Evolutionary conservation across 1,284 basidiomycete species (phyloP), one percentile per base, ranked within the genome.

Genomic region (Puccinia horiana): DNA sequence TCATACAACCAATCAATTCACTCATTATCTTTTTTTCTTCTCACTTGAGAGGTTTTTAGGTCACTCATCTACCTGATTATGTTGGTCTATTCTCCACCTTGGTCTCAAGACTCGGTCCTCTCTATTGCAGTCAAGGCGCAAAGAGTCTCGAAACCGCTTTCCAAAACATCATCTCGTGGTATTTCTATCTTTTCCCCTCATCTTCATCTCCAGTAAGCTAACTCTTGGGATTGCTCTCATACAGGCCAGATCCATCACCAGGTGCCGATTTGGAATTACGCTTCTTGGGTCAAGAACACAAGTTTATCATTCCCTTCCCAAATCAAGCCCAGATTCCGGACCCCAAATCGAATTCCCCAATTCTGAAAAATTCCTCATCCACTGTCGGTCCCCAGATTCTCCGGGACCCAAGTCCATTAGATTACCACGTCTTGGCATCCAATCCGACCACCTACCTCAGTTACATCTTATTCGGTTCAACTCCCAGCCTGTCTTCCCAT

Each of bases 281-380:
- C 0, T 92, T 96, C 85, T 88, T 96, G 47, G 93, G 93, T 8
- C 90, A 91, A 4, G 91, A 94, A 1, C 87, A 95, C 16, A 90
- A 89, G 52, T 90, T 92, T 32, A 91, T 92, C 84, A 86, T 96
- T 9, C 95, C 95, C 0, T 89, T 90, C 77, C 89, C 88, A 20
- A 86, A 89, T 0, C 92, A 95, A 82, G 92, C 93, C 61, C 94
- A 95, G 84, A 89, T 90, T 29, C 88, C 89, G 1, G 89, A 90
- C 84, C 89, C 88, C 4, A 67, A 67, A 23, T 37, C 63, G 12
- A 42, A 6, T 14, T 67, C 42, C 37, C 63, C 63, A 8, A 16
- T 67, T 4, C 37, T 32, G 82, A 20, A 56, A 77, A 78, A 78
- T 63, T 47, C 79, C 56, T n/a, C 69, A 14, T 49, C 65, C 58